Evolutionary conservation across 2,329 filamentous ascomycete species (phyloP), one percentile per base, ranked within the genome.

Genomic region (Talaromyces sp.): DNA sequence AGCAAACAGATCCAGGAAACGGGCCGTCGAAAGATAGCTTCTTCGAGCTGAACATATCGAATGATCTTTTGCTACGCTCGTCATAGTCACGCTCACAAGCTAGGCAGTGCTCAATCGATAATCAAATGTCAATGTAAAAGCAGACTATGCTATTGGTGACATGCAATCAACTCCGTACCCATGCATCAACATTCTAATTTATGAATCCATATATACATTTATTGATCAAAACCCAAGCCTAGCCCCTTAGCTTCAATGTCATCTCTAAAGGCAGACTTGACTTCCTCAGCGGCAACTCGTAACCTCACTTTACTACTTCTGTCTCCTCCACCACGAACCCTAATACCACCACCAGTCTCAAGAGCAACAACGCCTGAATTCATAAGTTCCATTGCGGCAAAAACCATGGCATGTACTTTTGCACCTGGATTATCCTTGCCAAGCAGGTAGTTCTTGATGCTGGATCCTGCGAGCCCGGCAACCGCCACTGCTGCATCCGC

Each of bases 351-450:
- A 39, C 71, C 74, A 45, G 73, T 74, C 68, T 99, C 95, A 61
- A 99, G 78, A 6, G 92, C 91, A 66, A 99, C 84, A 61, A 99
- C 87, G 0, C 95, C 95, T 0, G 93, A 92, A 67, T 95, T 93
- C 67, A 91, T 89, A 22, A 99, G 83, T 66, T 94, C 93, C 65
- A 92, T 85, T 1, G 92, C 92, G 0, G 93, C 93, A 39, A 84
- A 83, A 41, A 89, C 87, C 72, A 96, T 79, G 39, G 86, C 86
- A 31, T 83, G 72, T 1, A 89, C 80, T 49, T 88, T 73, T n/a
- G 76, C 73, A 25, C 72, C 73, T 50, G 75, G 27, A 11, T 66
- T 77, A 49, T 73, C 75, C 35, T 77, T 76, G 9, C 77, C 78
- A 33, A 87, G 78, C 1, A 94, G 78, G 67, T 88, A 85, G 41